phyloP scores from a whole-genome alignment of 2,329 filamentous ascomycete genomes.

The Diplodia mutila region DNA sequence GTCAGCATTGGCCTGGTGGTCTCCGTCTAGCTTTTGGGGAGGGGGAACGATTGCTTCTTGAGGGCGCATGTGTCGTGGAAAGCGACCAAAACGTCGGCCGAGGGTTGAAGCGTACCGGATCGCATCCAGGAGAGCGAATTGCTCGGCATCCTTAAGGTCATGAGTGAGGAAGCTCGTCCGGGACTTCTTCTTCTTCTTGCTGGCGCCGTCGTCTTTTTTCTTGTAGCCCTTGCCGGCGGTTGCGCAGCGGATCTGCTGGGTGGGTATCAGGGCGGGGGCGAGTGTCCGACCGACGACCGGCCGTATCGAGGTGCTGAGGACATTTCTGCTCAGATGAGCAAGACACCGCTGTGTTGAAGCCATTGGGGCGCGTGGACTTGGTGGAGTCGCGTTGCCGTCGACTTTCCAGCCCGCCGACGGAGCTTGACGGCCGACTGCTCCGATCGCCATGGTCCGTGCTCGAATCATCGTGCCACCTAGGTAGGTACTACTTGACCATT shows the following conservation, averaged over 20 bases:
- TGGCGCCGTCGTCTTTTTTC: conserved; percentile 45
- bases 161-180: conserved; percentile 67
- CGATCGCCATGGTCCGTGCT: not conserved
- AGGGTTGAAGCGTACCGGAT: conserved; percentile 68
- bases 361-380: conserved; percentile 33
- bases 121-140: conserved; percentile 86
- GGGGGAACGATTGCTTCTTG: not conserved
- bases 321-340: conserved; percentile 39
- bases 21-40: not conserved
- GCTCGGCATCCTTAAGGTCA: conserved; percentile 67
- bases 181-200: conserved; percentile 64
- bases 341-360: conserved; percentile 40
- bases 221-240: conserved; percentile 46
- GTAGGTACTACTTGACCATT: not conserved
- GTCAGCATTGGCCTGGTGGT: not conserved
- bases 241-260: conserved; percentile 42
- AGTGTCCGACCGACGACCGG: not conserved
- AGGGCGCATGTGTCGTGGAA: not conserved
- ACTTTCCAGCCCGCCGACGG: conserved; percentile 20
- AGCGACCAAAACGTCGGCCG: not conserved
- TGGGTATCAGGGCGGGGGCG: conserved; percentile 29
- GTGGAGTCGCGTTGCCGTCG: conserved; percentile 12
- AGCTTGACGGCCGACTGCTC: conserved; percentile 17
- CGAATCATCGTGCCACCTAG: not conserved
- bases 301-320: conserved; percentile 23